Conservation (phyloP, 306 rosid species). For the Casuarina equisetifolia region DNA sequence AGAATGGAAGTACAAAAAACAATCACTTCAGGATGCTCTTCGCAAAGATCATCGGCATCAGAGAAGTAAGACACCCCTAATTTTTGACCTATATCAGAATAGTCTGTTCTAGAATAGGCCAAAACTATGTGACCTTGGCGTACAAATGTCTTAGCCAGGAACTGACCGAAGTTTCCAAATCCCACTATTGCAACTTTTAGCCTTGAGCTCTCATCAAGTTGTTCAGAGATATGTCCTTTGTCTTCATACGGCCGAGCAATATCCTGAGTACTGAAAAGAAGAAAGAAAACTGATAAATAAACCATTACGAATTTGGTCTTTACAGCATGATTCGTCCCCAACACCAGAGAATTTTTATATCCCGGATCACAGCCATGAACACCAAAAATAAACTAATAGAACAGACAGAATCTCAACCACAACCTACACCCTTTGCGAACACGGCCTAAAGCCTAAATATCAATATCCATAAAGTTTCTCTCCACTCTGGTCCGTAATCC, state of each 20-base stretch:
- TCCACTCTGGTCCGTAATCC: background rate
- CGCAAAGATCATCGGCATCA: constrained; percentile 73
- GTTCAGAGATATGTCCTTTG: constrained; percentile 21
- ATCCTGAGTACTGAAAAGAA: constrained; percentile 37
- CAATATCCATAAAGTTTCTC: background rate
- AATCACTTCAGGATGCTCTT: constrained; percentile 91
- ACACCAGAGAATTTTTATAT: background rate
- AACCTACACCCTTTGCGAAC: background rate
- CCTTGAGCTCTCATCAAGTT: constrained; percentile 41
- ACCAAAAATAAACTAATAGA: background rate
- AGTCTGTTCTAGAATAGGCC: constrained; percentile 77
- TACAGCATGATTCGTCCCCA: constrained; percentile 3
- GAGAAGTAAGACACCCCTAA: constrained; percentile 63
- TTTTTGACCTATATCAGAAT: constrained; percentile 59
- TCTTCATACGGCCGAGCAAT: constrained; percentile 16
- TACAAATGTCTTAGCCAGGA: constrained; percentile 65
- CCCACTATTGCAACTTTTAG: constrained; percentile 79
- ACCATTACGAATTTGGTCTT: constrained; percentile 9
- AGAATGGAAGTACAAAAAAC: constrained; percentile 85
- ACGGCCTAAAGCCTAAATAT: background rate
- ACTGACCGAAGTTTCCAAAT: constrained; percentile 94
- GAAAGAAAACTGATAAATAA: constrained; percentile 11
- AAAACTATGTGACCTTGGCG: constrained; percentile 73
- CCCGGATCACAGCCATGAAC: background rate
- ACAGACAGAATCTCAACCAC: background rate